A percentile compares a stretch with the other conserved stretches of the same genome.
Conservation (phyloP, 495 filamentous ascomycete genomes). For the Aspergillus funiculosus region DNA sequence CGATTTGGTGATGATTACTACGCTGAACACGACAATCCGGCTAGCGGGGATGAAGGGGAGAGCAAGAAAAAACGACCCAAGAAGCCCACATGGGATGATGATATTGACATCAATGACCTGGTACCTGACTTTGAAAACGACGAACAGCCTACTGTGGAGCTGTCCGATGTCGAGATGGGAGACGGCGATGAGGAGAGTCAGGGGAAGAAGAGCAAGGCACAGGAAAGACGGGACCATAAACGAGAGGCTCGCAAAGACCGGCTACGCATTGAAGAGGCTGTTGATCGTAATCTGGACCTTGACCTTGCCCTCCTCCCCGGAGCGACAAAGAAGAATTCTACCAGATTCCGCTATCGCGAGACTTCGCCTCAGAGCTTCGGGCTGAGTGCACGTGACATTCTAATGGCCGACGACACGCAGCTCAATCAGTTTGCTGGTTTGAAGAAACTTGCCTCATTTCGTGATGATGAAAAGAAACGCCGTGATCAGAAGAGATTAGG, state of each 20-base stretch:
- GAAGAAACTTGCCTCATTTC: conserved; percentile 88
- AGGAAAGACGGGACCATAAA: conserved; percentile 65
- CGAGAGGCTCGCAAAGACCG: conserved; percentile 69
- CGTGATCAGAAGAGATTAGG: conserved; percentile 80
- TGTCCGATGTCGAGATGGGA: conserved; percentile 49
- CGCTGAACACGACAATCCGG: conserved; percentile 49
- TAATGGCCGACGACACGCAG: conserved; percentile 80
- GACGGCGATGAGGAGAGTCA: conserved; percentile 42
- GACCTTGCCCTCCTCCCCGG: conserved; percentile 54
- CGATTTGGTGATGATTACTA: conserved; percentile 89
- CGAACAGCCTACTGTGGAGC: conserved; percentile 46
- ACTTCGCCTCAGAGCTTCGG: conserved; percentile 88
- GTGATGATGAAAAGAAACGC: conserved; percentile 79
- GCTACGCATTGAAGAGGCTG: conserved; percentile 76
- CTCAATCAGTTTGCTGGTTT: conserved; percentile 88
- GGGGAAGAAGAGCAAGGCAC: conserved; percentile 58
- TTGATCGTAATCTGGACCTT: conserved; percentile 74
- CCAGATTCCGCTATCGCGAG: conserved; percentile 82
- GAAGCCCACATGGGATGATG: conserved; percentile 95
- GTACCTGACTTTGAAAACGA: conserved; percentile 77
- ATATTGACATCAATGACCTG: conserved; percentile 92
- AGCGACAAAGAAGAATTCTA: conserved; percentile 48
- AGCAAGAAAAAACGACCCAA: conserved; percentile 58
- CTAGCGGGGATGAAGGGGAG: conserved; percentile 38
- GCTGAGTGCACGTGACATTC: conserved; percentile 80